Conservation (phyloP, 257 asterid genomes). For the Ophiorrhiza pumila region DNA sequence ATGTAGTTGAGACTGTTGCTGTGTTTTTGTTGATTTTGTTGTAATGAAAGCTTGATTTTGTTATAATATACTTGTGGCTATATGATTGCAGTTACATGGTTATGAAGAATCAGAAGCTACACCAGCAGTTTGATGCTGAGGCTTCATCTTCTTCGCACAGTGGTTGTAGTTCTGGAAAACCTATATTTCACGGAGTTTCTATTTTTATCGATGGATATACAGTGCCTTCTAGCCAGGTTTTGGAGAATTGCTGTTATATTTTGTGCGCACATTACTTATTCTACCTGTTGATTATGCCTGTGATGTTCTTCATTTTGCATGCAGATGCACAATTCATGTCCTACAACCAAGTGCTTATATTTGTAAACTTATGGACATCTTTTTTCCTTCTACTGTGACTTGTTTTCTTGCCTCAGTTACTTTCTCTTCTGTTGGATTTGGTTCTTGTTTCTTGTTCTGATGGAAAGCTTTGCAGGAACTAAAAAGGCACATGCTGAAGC, state of each 20-base stretch:
- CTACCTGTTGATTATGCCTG: not conserved
- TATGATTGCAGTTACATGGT: conserved; percentile 75
- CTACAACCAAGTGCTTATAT: not conserved
- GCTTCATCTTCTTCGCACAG: conserved; percentile 72
- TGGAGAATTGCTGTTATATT: not conserved
- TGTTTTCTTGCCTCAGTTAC: not conserved
- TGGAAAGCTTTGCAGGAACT: conserved; percentile 57
- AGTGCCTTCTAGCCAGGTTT: conserved; percentile 91
- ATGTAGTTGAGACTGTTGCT: not conserved
- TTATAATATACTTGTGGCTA: conserved; percentile 20
- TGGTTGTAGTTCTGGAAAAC: conserved; percentile 40
- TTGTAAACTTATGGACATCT: not conserved
- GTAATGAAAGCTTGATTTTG: not conserved
- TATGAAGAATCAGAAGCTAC: conserved; percentile 85
- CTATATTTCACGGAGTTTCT: conserved; percentile 73
- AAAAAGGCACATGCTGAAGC: conserved; percentile 76
- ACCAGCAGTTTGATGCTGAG: conserved; percentile 77
- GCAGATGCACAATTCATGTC: not conserved
- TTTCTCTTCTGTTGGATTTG: not conserved
- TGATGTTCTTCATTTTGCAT: not conserved
- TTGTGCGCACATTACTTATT: not conserved
- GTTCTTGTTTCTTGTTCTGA: not conserved
- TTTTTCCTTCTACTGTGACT: not conserved
- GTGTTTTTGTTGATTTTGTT: not conserved
- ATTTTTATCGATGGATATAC: conserved; percentile 98